Base-by-base conservation (phyloP, 2,329 filamentous ascomycete species). In the Colletotrichum karsti region DNA sequence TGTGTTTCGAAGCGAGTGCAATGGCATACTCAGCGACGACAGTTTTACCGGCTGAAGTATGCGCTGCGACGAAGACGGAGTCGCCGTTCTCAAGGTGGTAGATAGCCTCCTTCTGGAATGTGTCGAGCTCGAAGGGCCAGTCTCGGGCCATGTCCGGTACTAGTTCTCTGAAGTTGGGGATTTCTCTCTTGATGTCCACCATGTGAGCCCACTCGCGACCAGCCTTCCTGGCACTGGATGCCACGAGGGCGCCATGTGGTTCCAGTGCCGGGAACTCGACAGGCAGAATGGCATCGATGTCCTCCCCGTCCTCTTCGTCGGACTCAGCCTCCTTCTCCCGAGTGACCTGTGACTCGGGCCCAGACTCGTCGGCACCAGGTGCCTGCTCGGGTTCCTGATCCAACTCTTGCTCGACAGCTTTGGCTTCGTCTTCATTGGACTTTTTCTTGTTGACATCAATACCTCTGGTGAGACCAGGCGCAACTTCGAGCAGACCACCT, bases 1-100 rank as follows among this genome's bases (percentile, higher is more conserved):
- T 98, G 78, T 99, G 96, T 77, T 95, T 97, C n/a, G 94, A 92
- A 30, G 96, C 96, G 66, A 99, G 84, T 7, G 96, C 94, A 78
- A 99, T 98, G 54, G 95, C 96, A 79, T 99, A 99, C 78, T 99
- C 96, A 28, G 96, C 96, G 13, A 99, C 96, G 0, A 98, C 96
- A 1, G 96, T 99, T 83, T 99, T 99, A 63, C 96, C 96, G 22
- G 96, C 96, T 35, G 96, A 99, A 0, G 96, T 99, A 77, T 99
- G 96, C 0, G 96, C 96, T 9, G 96, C 96, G 56, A 99, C 96
- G 74, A 99, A 99, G 26, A 99, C 96, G 0, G 95, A 98, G 76
- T 99, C 96, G 18, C 96, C 95, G 75, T 92, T 94, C 77, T 99
- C 96, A 3, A 99, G 88, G 80, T 98, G 96, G 77, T 98, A 99